Conservation (phyloP, 352 stramenopile genomes). For the Pythium sukuiense region DNA sequence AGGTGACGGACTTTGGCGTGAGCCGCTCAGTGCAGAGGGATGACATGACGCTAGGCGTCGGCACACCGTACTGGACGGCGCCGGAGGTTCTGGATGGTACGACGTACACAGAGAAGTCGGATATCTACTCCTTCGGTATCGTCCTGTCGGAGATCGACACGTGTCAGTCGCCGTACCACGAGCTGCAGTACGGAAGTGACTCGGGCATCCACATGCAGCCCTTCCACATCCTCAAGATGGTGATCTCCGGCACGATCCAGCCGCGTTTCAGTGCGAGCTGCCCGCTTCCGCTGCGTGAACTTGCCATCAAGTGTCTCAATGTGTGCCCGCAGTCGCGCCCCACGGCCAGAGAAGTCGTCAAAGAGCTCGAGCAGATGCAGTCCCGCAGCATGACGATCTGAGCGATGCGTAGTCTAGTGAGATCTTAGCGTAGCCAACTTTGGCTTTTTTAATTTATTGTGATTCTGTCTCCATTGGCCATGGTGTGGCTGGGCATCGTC, state of each 20-base stretch:
- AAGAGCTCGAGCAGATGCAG: constrained; percentile 21
- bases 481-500: too few species aligned
- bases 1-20: constrained; percentile 15
- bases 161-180: constrained; percentile 24
- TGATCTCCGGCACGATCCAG: constrained; percentile 45
- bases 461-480: not conserved
- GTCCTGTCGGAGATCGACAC: constrained; percentile 36
- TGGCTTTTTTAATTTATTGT: not conserved
- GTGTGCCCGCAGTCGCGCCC: constrained; percentile 13
- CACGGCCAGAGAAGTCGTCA: constrained; percentile 21
- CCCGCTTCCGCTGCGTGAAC: constrained; percentile 24
- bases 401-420: not conserved
- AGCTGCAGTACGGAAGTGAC: constrained; percentile 20
- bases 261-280: constrained; percentile 42
- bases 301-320: constrained; percentile 18
- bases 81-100: constrained; percentile 20
- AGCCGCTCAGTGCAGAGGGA: constrained; percentile 27
- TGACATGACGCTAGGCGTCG: not conserved
- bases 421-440: not conserved
- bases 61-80: constrained; percentile 12
- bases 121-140: constrained; percentile 26
- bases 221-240: constrained; percentile 46
- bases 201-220: constrained; percentile 37
- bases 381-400: not conserved
- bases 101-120: constrained; percentile 10